Evolutionary conservation across 495 filamentous ascomycete species (phyloP).

Genomic region (Penicillium coffeae): DNA sequence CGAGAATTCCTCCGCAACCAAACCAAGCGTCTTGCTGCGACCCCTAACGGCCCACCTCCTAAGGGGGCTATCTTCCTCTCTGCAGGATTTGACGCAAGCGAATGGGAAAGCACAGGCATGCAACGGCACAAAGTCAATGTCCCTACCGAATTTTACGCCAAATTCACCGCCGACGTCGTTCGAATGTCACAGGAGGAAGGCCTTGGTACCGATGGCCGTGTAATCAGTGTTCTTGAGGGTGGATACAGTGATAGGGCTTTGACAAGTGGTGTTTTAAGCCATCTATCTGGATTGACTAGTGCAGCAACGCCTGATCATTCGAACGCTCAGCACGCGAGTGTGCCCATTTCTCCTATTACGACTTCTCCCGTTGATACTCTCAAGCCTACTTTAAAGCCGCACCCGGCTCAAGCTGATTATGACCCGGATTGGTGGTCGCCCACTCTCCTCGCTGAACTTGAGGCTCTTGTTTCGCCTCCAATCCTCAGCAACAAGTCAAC

Average conservation of each 20-base stretch:
- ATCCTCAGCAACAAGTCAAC: conserved; percentile 50
- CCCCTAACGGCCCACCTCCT: conserved; percentile 51
- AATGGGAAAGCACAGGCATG: conserved; percentile 89
- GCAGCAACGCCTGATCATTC: conserved; percentile 4
- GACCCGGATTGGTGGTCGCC: conserved; percentile 74
- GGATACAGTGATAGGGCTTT: conserved; percentile 92
- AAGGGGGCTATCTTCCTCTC: conserved; percentile 90
- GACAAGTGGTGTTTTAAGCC: conserved; percentile 81
- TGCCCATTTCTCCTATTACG: conserved; percentile 17
- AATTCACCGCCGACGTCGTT: conserved; percentile 80
- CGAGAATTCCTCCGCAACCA: conserved; percentile 68
- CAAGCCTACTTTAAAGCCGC: neutral
- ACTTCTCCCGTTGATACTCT: neutral
- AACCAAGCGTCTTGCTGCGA: conserved; percentile 54
- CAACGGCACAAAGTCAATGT: conserved; percentile 93
- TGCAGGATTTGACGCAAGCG: conserved; percentile 94
- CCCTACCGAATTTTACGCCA: conserved; percentile 93
- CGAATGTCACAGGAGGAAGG: conserved; percentile 76
- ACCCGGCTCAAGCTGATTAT: conserved; percentile 34
- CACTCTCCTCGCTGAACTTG: conserved; percentile 62
- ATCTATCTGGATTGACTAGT: conserved; percentile 71
- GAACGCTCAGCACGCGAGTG: conserved; percentile 4
- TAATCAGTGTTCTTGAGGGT: conserved; percentile 92
- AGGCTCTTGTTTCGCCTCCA: conserved; percentile 49
- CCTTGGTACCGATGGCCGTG: conserved; percentile 70